Conservation (phyloP, 495 filamentous ascomycete genomes). For the Rusavskia elegans region DNA sequence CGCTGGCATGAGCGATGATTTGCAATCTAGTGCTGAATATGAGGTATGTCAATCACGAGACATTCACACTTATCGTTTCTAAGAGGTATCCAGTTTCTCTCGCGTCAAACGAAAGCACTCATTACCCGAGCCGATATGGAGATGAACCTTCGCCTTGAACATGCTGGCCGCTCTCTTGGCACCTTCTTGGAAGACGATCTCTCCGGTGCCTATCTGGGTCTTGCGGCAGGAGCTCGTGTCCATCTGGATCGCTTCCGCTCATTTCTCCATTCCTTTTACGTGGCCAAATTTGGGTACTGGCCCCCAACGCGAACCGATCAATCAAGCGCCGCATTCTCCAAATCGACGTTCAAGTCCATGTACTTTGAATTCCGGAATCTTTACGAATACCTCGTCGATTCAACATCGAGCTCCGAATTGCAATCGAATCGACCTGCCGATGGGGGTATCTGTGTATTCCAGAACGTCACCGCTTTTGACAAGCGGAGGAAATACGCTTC, state of each 20-base stretch:
- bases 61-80: neutral
- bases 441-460: constrained; percentile 43
- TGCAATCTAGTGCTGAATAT: constrained; percentile 35
- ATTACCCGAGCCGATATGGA: constrained; percentile 43
- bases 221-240: constrained; percentile 30
- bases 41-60: constrained; percentile 20
- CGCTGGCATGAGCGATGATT: constrained; percentile 44
- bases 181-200: constrained; percentile 48
- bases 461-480: constrained; percentile 44
- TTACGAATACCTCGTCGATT: constrained; percentile 46
- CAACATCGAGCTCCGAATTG: constrained; percentile 23
- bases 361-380: constrained; percentile 44
- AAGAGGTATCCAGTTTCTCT: constrained; percentile 27
- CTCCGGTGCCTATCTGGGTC: constrained; percentile 34
- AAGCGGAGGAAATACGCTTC: constrained; percentile 32
- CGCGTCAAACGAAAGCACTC: constrained; percentile 35
- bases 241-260: constrained; percentile 50
- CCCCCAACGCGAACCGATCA: constrained; percentile 30
- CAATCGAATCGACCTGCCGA: constrained; percentile 24
- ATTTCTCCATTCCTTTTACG: constrained; percentile 43
- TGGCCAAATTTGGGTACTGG: constrained; percentile 46
- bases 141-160: constrained; percentile 41
- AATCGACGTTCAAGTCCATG: constrained; percentile 36
- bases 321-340: constrained; percentile 28
- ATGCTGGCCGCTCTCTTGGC: constrained; percentile 29